phyloP scores from a whole-genome alignment of 257 asterid genomes.

The Solanum phureja region DNA sequence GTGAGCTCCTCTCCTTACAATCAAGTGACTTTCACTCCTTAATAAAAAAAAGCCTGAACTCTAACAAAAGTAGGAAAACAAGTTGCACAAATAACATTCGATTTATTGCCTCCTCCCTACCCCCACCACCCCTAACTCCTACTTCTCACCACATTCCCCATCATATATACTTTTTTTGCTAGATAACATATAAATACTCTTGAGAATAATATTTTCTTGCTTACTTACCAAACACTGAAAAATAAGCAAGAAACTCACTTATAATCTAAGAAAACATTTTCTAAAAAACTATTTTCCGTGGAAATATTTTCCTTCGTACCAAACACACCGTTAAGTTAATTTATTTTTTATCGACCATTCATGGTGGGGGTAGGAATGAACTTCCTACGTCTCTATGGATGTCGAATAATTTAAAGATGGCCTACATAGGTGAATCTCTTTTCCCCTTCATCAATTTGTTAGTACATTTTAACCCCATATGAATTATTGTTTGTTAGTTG shows the following conservation, averaged over 20 bases:
- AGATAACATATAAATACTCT: no score
- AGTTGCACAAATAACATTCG: no score
- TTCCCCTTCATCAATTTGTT: not conserved
- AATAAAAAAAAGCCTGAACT: no score
- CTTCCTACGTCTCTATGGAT: constrained; percentile 22
- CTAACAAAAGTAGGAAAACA: no score
- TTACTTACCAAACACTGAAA: no score
- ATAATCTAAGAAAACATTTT: no score
- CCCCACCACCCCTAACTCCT: no score
- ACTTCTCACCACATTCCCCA: not conserved
- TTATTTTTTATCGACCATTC: not conserved
- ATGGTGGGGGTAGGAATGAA: constrained; percentile 34
- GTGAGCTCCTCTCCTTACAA: no score
- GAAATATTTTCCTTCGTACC: not conserved
- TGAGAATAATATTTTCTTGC: not conserved
- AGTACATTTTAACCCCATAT: not conserved
- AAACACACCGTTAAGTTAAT: not conserved
- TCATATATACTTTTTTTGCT: no score
- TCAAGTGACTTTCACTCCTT: no score
- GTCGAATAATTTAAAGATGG: constrained; percentile 15
- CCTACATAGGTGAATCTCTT: not conserved
- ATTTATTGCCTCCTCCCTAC: no score
- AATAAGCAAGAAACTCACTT: not conserved
- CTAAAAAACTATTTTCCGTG: no score
- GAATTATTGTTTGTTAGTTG: not conserved